Conservation (phyloP, 148 eudicot genomes). For the Salicornia ramosissima region DNA sequence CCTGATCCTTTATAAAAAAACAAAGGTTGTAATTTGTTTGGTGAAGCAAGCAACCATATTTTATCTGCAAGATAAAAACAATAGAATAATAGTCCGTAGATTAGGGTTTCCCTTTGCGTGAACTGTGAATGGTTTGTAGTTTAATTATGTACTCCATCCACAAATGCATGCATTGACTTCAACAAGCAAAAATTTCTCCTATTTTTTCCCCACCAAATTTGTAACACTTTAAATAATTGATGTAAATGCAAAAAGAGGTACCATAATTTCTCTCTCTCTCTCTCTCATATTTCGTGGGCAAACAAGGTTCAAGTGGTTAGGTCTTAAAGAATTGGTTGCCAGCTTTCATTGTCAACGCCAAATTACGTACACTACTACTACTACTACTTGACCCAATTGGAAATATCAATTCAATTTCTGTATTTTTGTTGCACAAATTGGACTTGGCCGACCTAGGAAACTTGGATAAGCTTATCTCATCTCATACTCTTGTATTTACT, state of each 20-base stretch:
- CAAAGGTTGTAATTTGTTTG: neutral
- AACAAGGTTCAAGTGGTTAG: neutral
- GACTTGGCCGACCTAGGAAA: too few relatives aligned
- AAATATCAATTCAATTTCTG: neutral
- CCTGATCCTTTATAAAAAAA: too few relatives aligned
- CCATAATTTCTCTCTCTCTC: neutral
- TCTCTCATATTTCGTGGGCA: neutral
- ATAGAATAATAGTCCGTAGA: neutral
- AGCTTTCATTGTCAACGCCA: neutral
- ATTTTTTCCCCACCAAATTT: neutral
- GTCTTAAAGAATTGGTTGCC: neutral
- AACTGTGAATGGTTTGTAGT: neutral
- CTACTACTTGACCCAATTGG: too few relatives aligned
- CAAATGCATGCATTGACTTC: slow-evolving; percentile 15
- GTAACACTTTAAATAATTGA: too few relatives aligned
- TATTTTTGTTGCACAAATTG: too few relatives aligned
- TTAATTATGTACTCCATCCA: neutral
- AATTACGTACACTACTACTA: neutral
- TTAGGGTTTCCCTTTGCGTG: slow-evolving; percentile 7
- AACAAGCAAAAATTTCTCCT: neutral
- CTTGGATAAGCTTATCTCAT: too few relatives aligned
- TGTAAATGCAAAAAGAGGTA: too few relatives aligned
- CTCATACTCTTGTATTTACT: too few relatives aligned
- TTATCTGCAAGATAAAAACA: slow-evolving; percentile 9
- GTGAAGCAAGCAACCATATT: slow-evolving; percentile 7